Conservation (phyloP, 163 green algal genomes). For the Scenedesmus sp. region DNA sequence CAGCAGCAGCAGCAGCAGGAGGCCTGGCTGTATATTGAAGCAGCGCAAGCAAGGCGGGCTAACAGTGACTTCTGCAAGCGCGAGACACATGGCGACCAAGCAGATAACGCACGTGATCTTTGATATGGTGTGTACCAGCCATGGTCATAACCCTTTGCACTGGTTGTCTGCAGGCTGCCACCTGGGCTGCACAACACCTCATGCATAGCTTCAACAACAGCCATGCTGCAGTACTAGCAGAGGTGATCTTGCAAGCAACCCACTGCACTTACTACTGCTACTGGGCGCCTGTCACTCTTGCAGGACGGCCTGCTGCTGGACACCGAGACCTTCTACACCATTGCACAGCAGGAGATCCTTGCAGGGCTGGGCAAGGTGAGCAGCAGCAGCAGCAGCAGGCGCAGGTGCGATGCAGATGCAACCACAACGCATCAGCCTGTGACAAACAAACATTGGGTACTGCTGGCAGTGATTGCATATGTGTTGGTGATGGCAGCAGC, state of each 20-base stretch:
- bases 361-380: constrained; percentile 64
- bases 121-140: constrained; percentile 45
- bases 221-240: neutral
- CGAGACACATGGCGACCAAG: neutral
- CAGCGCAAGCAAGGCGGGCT: neutral
- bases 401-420: too few species aligned
- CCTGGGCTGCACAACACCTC: neutral
- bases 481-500: too few species aligned
- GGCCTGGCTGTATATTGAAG: neutral
- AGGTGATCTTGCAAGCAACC: neutral
- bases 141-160: too few species aligned
- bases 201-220: neutral
- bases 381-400: neutral
- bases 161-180: too few species aligned
- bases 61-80: neutral
- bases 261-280: neutral
- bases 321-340: constrained; percentile 87
- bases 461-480: too few species aligned
- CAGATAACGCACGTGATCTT: constrained; percentile 53
- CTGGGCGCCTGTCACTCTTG: neutral
- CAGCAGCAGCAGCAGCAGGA: constrained; percentile 19
- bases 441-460: too few species aligned
- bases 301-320: constrained; percentile 85
- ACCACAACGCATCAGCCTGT: too few species aligned
- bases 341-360: constrained; percentile 80